Conservation (phyloP, 1,284 basidiomycete species). For the Marasmius tenuissimus region DNA sequence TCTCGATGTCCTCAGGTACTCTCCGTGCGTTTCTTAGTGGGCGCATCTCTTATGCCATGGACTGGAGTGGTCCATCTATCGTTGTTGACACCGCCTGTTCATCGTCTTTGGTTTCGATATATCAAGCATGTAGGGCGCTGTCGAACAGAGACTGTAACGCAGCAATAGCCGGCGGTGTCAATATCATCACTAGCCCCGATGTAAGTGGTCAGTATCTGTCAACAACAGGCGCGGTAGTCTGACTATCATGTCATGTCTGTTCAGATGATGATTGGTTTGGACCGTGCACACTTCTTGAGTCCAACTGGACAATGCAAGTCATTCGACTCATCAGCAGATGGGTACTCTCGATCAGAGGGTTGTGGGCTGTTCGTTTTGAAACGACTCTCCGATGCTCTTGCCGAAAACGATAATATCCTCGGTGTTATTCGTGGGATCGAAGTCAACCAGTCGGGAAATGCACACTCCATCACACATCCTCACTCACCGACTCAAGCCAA, state of each 20-base stretch:
- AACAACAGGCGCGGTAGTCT: background rate
- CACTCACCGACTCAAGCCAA: constrained; percentile 58
- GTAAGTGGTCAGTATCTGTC: constrained; percentile 37
- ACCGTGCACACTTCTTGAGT: constrained; percentile 68
- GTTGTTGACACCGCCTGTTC: constrained; percentile 76
- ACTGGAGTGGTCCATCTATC: constrained; percentile 66
- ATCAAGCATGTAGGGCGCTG: constrained; percentile 67
- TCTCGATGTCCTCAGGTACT: constrained; percentile 45
- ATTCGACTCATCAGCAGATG: constrained; percentile 71
- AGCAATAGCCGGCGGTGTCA: constrained; percentile 74
- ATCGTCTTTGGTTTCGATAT: constrained; percentile 63
- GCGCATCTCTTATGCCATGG: constrained; percentile 66
- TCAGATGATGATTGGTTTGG: constrained; percentile 70
- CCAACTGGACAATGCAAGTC: constrained; percentile 67
- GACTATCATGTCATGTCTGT: constrained; percentile 4
- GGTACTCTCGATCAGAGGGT: constrained; percentile 73
- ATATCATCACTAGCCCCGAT: constrained; percentile 69
- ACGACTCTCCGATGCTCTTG: constrained; percentile 61
- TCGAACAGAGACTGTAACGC: constrained; percentile 62
- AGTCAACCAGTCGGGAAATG: constrained; percentile 66
- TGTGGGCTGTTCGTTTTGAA: constrained; percentile 73
- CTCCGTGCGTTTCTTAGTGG: constrained; percentile 69
- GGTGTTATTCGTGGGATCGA: constrained; percentile 69
- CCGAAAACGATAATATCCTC: constrained; percentile 64
- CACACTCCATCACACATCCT: constrained; percentile 70